Evolutionary conservation across 371 early-diverging fungal genomes (phyloP).

Genomic region (Zychaea mexicana): DNA sequence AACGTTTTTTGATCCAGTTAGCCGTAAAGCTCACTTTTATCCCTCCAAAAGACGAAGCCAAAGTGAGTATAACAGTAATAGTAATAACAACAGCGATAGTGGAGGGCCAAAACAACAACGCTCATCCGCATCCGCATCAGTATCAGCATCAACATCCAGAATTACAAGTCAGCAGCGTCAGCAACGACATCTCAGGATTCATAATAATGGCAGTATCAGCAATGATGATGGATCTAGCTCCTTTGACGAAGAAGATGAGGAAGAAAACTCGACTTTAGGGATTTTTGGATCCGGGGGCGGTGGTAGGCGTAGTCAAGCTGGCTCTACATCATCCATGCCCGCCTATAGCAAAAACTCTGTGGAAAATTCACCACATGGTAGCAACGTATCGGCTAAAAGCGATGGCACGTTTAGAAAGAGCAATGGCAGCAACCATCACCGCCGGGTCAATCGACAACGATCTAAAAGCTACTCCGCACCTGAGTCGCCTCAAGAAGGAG

Average conservation of each 20-base stretch:
- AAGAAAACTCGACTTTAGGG: background rate
- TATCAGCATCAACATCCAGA: background rate
- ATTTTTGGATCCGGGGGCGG: background rate
- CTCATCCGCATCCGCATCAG: background rate
- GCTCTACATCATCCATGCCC: background rate
- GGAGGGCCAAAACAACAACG: background rate
- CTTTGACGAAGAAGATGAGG: background rate
- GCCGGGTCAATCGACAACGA: background rate
- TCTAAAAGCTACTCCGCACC: constrained; percentile 7
- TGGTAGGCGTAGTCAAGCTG: background rate
- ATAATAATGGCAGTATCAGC: background rate
- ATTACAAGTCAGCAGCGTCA: background rate
- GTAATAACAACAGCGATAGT: background rate
- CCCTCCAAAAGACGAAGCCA: background rate
- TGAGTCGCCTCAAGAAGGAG: constrained; percentile 1
- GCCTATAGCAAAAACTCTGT: background rate
- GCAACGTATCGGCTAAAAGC: background rate
- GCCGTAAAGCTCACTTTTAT: too few species aligned
- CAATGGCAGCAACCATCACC: background rate
- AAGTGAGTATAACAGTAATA: background rate
- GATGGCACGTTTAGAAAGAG: background rate
- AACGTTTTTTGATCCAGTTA: background rate
- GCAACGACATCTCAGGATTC: background rate
- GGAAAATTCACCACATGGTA: constrained; percentile 1
- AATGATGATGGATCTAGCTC: background rate